phyloP scores from a whole-genome alignment of 768 basidiomycete species.

The Calocybe cyanea region DNA sequence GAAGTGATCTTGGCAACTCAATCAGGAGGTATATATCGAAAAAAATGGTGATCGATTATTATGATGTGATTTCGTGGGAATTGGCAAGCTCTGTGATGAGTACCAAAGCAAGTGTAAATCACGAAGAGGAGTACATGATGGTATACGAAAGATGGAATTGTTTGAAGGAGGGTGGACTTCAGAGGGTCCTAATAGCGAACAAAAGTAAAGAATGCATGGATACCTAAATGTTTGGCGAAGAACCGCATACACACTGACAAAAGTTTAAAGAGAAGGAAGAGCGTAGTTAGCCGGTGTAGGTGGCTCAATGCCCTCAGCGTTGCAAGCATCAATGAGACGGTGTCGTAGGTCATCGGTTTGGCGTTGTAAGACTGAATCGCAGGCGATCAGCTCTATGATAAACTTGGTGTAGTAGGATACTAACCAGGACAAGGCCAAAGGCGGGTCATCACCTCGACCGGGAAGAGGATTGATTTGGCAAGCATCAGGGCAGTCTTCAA shows the following conservation, averaged over 20 bases:
- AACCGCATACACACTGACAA: background rate
- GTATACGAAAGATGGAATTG: too few species aligned
- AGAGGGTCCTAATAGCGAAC: too few species aligned
- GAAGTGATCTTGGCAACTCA: too few species aligned
- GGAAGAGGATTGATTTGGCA: constrained; percentile 58
- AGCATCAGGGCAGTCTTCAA: constrained; percentile 59
- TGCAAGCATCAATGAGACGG: constrained; percentile 47
- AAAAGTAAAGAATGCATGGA: too few species aligned
- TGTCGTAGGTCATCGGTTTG: constrained; percentile 47
- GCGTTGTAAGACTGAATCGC: constrained; percentile 38
- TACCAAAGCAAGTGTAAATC: too few species aligned
- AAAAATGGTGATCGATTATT: too few species aligned
- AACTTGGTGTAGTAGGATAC: constrained; percentile 9
- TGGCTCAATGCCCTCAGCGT: constrained; percentile 33
- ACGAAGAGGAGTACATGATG: too few species aligned
- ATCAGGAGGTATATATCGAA: too few species aligned
- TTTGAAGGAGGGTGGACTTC: too few species aligned
- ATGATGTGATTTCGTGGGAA: too few species aligned
- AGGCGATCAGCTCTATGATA: background rate
- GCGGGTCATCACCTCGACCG: constrained; percentile 63
- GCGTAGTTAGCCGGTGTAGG: constrained; percentile 37
- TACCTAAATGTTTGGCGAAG: background rate
- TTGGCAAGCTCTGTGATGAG: too few species aligned
- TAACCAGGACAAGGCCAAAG: constrained; percentile 61
- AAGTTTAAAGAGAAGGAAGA: constrained; percentile 27